phyloP scores from a whole-genome alignment of 345 rosid species.

The Moringa oleifera region DNA sequence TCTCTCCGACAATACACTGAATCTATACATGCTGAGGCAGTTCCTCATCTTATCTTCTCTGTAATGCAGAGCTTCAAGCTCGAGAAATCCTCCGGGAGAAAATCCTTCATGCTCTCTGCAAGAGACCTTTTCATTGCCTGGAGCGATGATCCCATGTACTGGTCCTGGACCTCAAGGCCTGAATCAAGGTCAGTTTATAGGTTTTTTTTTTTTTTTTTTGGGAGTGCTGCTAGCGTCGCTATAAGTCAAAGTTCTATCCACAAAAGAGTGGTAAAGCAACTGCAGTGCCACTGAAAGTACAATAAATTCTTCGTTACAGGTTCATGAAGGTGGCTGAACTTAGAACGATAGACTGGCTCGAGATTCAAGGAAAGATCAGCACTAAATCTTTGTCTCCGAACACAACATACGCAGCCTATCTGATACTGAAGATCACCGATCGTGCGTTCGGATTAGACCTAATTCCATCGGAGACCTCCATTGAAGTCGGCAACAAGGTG shows the following conservation, averaged over 20 bases:
- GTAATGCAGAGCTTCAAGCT: constrained; percentile 43
- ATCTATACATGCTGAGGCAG: too few relatives aligned
- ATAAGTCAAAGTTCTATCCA: too few relatives aligned
- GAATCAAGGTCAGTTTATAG: constrained; percentile 42
- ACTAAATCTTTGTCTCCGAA: constrained; percentile 30
- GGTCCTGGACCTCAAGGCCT: constrained; percentile 50
- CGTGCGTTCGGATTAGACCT: constrained; percentile 47
- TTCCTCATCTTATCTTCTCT: too few relatives aligned
- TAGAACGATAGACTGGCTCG: constrained; percentile 35
- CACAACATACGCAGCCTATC: constrained; percentile 50
- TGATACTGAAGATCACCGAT: constrained; percentile 29
- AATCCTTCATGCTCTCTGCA: constrained; percentile 49
- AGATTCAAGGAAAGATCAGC: constrained; percentile 34
- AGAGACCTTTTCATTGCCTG: constrained; percentile 55
- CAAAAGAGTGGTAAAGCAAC: too few relatives aligned
- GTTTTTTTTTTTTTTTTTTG: too few relatives aligned
- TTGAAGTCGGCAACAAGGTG: constrained; percentile 20
- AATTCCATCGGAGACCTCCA: constrained; percentile 37
- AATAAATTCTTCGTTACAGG: constrained; percentile 26
- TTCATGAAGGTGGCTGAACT: constrained; percentile 39
- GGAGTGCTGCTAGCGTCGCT: too few relatives aligned
- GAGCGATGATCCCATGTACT: constrained; percentile 39
- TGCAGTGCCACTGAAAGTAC: too few relatives aligned
- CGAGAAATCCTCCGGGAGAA: constrained; percentile 54
- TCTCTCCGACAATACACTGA: too few relatives aligned